These are phyloP conservation scores for Arthrinium phaeospermum DNA, from an alignment of 2,329 filamentous ascomycete genomes.

Conservation along the genomic window DNA sequence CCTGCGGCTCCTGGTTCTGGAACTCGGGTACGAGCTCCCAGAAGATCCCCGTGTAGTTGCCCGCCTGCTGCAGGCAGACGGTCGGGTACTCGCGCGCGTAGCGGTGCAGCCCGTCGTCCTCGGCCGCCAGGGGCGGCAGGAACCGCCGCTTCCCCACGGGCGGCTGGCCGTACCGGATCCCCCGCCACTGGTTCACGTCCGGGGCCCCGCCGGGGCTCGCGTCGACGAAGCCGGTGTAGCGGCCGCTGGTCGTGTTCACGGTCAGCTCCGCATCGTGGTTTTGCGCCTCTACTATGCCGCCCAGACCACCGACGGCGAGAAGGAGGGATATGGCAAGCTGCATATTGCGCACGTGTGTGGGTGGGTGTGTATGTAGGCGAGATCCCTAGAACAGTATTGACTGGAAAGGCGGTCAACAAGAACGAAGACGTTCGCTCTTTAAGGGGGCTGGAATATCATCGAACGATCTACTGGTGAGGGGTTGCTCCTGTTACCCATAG, in stretches of 20 bases:
- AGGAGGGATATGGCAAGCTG: neutral
- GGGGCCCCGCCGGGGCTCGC: neutral
- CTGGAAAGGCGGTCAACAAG: neutral
- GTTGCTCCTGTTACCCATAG: neutral
- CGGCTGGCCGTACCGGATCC: slow-evolving; percentile 1
- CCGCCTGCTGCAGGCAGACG: slow-evolving; percentile 13
- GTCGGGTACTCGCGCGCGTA: slow-evolving; percentile 2
- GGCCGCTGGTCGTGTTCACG: neutral
- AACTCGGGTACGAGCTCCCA: slow-evolving; percentile 17
- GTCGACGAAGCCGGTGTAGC: neutral
- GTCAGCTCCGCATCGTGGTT: neutral
- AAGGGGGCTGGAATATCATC: neutral
- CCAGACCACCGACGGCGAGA: neutral
- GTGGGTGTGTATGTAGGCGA: neutral
- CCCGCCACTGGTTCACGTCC: slow-evolving; percentile 1
- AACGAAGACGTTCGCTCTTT: neutral
- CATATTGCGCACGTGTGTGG: neutral
- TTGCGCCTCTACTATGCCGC: too few species aligned
- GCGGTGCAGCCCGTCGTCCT: neutral
- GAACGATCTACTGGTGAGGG: neutral
- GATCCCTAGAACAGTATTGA: neutral
- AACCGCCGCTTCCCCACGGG: neutral
- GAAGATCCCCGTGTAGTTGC: slow-evolving; percentile 1
- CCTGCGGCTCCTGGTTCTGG: neutral
- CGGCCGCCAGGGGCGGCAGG: neutral